phyloP scores from a whole-genome alignment of 306 rosid genomes.

The Trifolium repens region DNA sequence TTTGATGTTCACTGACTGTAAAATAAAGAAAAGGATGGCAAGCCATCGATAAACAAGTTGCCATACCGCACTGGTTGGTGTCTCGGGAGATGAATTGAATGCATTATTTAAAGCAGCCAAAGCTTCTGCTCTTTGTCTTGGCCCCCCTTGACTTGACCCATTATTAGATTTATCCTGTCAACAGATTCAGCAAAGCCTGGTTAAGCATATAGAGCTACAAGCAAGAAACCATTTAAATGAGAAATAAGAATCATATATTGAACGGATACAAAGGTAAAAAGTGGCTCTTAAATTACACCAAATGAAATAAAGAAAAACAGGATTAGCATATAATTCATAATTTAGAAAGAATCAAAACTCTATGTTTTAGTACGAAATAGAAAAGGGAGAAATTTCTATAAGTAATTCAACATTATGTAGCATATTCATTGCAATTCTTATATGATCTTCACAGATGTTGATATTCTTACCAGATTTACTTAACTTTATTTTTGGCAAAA shows the following conservation, averaged over 20 bases:
- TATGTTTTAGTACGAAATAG: neutral
- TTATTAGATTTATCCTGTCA: conserved; percentile 56
- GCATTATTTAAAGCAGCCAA: conserved; percentile 69
- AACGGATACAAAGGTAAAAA: conserved; percentile 4
- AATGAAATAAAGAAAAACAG: conserved; percentile 12
- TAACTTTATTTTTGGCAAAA: neutral
- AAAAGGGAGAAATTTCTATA: neutral
- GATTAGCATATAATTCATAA: neutral
- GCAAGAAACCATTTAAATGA: conserved; percentile 10
- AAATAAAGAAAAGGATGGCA: conserved; percentile 19
- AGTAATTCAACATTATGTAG: conserved; percentile 12
- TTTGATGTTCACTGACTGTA: conserved; percentile 30
- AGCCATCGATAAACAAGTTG: conserved; percentile 9
- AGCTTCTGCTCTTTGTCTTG: conserved; percentile 68
- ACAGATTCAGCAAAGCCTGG: conserved; percentile 33
- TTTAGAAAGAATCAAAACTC: neutral
- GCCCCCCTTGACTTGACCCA: conserved; percentile 60
- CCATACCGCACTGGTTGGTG: conserved; percentile 44
- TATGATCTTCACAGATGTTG: conserved; percentile 19
- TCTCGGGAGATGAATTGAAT: conserved; percentile 69
- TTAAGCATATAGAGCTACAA: conserved; percentile 16
- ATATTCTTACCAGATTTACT: conserved; percentile 5
- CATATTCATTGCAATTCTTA: conserved; percentile 19
- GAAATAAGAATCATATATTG: neutral
- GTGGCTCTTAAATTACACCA: conserved; percentile 10